Percentiles rank a stretch among this genome's conserved stretches.
Conservation (phyloP, 202 grass and related monocot species). For the Digitaria exilis region DNA sequence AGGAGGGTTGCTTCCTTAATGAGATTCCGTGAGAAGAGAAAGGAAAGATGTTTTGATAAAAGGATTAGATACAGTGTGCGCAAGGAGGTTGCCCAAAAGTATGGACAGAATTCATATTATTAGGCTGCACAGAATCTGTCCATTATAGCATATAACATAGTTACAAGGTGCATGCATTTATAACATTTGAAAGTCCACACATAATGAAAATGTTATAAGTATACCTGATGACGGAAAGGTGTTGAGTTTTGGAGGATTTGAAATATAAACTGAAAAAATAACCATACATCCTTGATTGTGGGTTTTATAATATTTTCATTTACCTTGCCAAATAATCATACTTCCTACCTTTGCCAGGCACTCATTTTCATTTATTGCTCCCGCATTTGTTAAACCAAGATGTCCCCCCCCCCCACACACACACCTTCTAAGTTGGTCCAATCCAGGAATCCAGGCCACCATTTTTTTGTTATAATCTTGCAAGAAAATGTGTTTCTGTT, state of each 20-base stretch:
- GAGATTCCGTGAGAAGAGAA: constrained; percentile 76
- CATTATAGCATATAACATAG: background rate
- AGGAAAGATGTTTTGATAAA: constrained; percentile 74
- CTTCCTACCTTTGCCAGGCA: too few relatives aligned
- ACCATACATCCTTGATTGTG: too few relatives aligned
- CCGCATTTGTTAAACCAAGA: too few relatives aligned
- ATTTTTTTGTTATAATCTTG: background rate
- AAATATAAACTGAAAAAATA: background rate
- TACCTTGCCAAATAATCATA: too few relatives aligned
- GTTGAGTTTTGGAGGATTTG: background rate
- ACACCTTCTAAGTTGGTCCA: background rate
- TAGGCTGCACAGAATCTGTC: background rate
- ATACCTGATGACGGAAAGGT: background rate
- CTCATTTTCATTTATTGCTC: background rate
- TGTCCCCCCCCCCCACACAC: too few relatives aligned
- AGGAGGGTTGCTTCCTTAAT: constrained; percentile 68
- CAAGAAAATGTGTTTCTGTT: background rate
- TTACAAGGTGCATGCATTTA: background rate
- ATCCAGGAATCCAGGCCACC: background rate
- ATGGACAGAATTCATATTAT: constrained; percentile 17
- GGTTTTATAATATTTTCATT: too few relatives aligned
- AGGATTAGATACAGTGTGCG: constrained; percentile 69
- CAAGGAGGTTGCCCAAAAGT: constrained; percentile 77
- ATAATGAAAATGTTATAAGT: background rate
- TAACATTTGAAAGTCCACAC: constrained; percentile 6